Evolutionary conservation across 805 yeast species (phyloP), one percentile per base, ranked within the genome.

Genomic region (Wickerhamiella alocasiicola): DNA sequence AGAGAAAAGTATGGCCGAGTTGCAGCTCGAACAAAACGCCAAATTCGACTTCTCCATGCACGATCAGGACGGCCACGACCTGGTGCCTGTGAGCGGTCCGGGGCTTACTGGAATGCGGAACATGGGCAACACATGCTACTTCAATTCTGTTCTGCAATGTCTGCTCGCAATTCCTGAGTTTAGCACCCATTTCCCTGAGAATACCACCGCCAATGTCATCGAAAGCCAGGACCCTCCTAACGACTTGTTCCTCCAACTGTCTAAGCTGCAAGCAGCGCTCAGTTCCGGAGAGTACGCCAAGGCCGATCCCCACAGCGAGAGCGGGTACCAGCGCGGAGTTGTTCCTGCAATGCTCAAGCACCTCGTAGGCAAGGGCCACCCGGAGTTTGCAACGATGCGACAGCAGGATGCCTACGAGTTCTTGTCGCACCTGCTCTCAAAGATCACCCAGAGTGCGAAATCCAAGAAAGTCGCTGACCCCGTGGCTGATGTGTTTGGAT

Each of bases 321-420:
- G 41, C 5, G 61, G 62, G 1, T 82, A 76, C 56, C 91, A 83
- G 54, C 54, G 64, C 30, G 96, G 97, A 4, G 68, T 91, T 15
- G 71, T 74, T 39, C 95, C 95, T 0, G 64, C 72, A 1, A 68
- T 79, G 36, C 77, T 91, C 60, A 88, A 88, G 56, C 64, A 72
- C 6, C 62, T 84, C 19, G 66, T 91, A 39, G 95, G 95, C 3
- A 70, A 70, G 38, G 73, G 74, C 27, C 93, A 91, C 57, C 66
- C 67, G 13, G 98, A 91, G 53, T 91, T 91, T 51, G 67, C 77
- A 33, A 77, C 94, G 0, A 81, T 78, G 68, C 74, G 76, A 50
- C 99, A 91, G 56, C 98, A 91, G 58, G 99, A 91, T 63, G 91
- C 97, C 0, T 81, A 77, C 64, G 98, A 91, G 57, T 91, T 85